Evolutionary conservation across 805 yeast genomes (phyloP), one percentile per base, ranked within the genome.

Genomic region (Schizosaccharomyces lindneri): DNA sequence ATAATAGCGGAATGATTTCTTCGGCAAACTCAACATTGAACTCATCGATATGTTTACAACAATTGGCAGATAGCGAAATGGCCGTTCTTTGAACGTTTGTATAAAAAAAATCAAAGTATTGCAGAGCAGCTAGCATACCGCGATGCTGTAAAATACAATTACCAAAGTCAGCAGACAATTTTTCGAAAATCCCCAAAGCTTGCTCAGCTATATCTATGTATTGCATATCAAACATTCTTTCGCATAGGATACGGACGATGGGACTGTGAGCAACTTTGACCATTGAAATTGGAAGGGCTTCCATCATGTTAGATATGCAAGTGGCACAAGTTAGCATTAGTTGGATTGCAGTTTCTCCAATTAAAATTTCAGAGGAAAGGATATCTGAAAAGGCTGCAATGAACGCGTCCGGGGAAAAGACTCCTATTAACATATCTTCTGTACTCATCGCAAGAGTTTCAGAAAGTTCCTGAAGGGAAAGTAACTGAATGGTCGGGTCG

Each of bases 131-230:
- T 5, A 75, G 71, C 7, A 89, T 70, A 7, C 88, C 83, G 48
- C 84, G 83, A 62, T 80, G 78, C 24, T 74, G 69, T 48, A 87
- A 66, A 4, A 73, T 67, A 6, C 65, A 62, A 17, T 62, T 61
- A 3, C 75, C 73, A 62, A 64, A 70, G 32, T 69, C 69, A 2
- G 60, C 62, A 0, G 76, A 72, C 2, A 74, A 67, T 29, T 68
- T 68, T 59, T 72, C 70, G 29, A 74, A 65, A 1, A 73, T 69
- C 63, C 83, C 89, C 51, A 88, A 72, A 0, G 88, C 87, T 71
- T 89, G 96, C 68, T 90, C 98, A 0, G 95, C 95, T 62, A 90
- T 74, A 69, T 90, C 98, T 62, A 90, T 89, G 68, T 80, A 89
- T 62, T 82, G 81, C 19, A 90, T 83, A 64, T 87, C 94, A 63